Conservation (phyloP, 306 rosid genomes). For the Prunus mongolica region DNA sequence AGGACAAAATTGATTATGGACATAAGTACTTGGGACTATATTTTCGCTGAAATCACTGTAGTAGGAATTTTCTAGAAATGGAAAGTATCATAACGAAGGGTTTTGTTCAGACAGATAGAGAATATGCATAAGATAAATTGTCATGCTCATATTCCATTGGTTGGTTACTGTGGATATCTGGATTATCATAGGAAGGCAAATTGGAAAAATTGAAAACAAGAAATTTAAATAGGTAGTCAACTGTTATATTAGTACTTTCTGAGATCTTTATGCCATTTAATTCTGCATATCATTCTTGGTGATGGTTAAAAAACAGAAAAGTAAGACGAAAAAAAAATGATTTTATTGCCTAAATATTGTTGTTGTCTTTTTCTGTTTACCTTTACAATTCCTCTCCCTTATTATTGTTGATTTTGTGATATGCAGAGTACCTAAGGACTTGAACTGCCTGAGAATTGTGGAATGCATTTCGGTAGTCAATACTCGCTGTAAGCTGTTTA, state of each 20-base stretch:
- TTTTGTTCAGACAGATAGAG: background rate
- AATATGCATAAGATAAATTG: too few relatives aligned
- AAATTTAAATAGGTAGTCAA: background rate
- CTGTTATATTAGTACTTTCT: background rate
- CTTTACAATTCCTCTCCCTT: constrained; percentile 14
- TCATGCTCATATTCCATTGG: background rate
- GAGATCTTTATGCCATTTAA: background rate
- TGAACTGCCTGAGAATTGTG: constrained; percentile 67
- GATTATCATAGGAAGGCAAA: background rate
- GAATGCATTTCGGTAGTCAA: constrained; percentile 65
- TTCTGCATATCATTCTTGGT: background rate
- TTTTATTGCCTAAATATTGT: constrained; percentile 5
- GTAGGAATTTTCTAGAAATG: background rate
- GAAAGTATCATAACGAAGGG: too few relatives aligned
- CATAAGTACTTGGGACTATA: background rate
- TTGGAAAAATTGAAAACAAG: background rate
- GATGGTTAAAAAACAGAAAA: background rate
- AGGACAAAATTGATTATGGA: background rate
- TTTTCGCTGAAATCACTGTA: background rate
- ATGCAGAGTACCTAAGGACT: constrained; percentile 68
- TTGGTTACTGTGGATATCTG: too few relatives aligned
- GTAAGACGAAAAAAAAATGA: background rate
- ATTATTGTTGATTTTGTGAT: constrained; percentile 15
- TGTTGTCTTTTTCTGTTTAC: constrained; percentile 12
- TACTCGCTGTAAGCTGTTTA: constrained; percentile 63